Base-by-base conservation (phyloP, 305 asterid species). In the Petunia hybrid region DNA sequence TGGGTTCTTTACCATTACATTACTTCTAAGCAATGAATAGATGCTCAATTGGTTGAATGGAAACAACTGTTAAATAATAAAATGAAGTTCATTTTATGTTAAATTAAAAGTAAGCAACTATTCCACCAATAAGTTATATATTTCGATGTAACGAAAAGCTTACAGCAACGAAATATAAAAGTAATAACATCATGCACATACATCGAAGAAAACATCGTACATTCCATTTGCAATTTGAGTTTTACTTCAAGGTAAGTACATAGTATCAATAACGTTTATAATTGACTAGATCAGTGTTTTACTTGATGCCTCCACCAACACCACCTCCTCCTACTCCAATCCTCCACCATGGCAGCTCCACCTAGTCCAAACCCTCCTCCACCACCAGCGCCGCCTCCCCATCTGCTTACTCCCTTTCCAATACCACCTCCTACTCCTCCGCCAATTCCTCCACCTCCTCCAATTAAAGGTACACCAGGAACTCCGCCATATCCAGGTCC, bases 391-490 rank as follows among this genome's bases (percentile, higher is more conserved):
- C 40, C 67, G 31, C 78, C 82, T 5, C 38, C 59, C 31, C 82
- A 74, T 38, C 74, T 46, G 39, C 41, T 65, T 38, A 48, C 59
- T 22, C 82, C 82, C 0, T 81, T 73, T 3, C 87, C 85, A 14
- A 63, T 6, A 60, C 82, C 82, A 51, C 69, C 36, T 4, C 59
- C 83, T 42, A 48, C 80, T 74, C 77, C 76, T 13, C 39, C 76
- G 3, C 56, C 76, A 68, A 13, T 13, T 55, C 22, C 60, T 55
- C 60, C 60, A 53, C 16, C 22, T 55, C 16, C 60, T 10, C 60
- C 60, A 10, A 55, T 13, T 4, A 55, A 55, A 13, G 60, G n/a
- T 55, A 55, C 4, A 55, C 7, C 60, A 55, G 60, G 60, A 55
- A 3, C 22, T 10, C 10, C 60, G 60, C 60, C 60, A 13, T 55